phyloP scores from a whole-genome alignment of 2,329 filamentous ascomycete species.

The Neoascochyta sp. region DNA sequence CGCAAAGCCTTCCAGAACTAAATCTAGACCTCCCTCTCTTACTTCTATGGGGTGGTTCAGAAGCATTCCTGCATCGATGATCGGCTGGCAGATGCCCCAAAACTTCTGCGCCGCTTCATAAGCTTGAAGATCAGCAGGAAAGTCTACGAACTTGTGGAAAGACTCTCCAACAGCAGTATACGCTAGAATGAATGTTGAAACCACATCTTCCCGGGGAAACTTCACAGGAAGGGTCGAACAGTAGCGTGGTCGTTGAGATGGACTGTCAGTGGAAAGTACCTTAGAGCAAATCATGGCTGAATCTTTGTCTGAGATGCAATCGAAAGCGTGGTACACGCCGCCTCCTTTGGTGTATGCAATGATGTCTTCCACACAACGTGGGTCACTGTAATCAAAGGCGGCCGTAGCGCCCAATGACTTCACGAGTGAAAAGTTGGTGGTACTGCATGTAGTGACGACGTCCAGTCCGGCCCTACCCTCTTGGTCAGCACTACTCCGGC shows the following conservation, averaged over 20 bases:
- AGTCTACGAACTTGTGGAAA: background rate
- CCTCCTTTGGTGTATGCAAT: background rate
- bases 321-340: background rate
- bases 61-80: background rate
- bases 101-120: background rate
- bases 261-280: background rate
- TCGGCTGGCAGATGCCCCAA: background rate
- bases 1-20: background rate
- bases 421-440: background rate
- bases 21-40: background rate
- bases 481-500: no score
- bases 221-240: background rate
- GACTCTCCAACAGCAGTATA: background rate
- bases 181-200: background rate
- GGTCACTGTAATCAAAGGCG: background rate
- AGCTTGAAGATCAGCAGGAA: background rate
- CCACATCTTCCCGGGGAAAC: background rate
- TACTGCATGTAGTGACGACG: background rate
- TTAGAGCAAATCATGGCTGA: background rate
- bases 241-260: background rate
- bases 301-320: background rate
- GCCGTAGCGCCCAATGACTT: background rate
- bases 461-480: background rate
- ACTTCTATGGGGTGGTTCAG: background rate
- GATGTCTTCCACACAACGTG: background rate